Conservation (phyloP, 2,329 filamentous ascomycete species). For the Trichophyton rubrum region DNA sequence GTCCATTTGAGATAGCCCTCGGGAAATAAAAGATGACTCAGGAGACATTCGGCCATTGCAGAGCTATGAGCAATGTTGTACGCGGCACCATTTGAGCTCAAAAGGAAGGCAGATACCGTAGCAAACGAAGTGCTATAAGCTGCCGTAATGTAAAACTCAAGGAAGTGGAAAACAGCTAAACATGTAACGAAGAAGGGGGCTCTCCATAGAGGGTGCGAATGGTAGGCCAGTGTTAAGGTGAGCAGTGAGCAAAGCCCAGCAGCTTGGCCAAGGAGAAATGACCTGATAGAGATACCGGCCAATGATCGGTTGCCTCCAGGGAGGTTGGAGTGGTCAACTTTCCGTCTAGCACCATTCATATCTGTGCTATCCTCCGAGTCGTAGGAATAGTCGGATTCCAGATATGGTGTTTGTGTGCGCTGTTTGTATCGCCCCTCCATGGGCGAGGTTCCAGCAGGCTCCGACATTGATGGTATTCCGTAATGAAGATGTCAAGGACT, state of each 20-base stretch:
- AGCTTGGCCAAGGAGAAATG: constrained; percentile 33
- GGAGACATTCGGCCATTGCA: constrained; percentile 59
- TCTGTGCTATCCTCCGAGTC: neutral
- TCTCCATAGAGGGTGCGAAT: constrained; percentile 40
- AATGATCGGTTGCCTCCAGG: constrained; percentile 32
- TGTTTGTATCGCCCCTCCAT: neutral
- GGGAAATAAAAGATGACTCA: constrained; percentile 21
- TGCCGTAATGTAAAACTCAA: constrained; percentile 89
- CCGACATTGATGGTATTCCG: neutral
- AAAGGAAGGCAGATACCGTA: constrained; percentile 62
- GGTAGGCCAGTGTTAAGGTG: constrained; percentile 20
- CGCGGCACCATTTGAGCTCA: constrained; percentile 69
- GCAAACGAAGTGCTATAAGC: constrained; percentile 66
- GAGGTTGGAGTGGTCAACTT: constrained; percentile 17
- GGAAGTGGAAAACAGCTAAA: constrained; percentile 78
- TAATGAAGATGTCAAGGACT: neutral
- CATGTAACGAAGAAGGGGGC: constrained; percentile 42
- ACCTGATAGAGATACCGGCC: constrained; percentile 33
- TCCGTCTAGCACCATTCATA: neutral
- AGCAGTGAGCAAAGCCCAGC: constrained; percentile 26
- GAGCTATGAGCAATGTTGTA: constrained; percentile 73
- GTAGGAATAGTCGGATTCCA: neutral
- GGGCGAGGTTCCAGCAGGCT: neutral
- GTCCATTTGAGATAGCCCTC: constrained; percentile 35
- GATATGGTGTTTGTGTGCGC: neutral